Base-by-base conservation (phyloP, 805 yeast genomes). In the Monosporozyma siamensis region DNA sequence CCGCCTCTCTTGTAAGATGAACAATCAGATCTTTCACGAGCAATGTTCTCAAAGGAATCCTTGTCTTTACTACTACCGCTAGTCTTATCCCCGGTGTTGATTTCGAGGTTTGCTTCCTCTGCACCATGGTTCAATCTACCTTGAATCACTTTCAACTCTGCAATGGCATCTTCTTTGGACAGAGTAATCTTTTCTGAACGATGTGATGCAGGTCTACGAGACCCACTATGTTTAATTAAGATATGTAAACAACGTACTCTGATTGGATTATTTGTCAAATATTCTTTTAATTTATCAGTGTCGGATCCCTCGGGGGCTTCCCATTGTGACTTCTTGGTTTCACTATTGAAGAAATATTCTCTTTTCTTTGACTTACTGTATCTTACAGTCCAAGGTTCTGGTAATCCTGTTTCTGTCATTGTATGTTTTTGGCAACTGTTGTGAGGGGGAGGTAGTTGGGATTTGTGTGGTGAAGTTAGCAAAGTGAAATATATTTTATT, bases 121-220 rank as follows among this genome's bases (percentile, higher is more conserved):
- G 35, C 44, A 11, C 34, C 44, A 9, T 21, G 35, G 26, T 71
- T 67, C 64, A 51, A 82, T 78, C 50, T 72, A 67, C 72, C 68
- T 58, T 80, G 76, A 55, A 74, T 77, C 27, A 68, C 71, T 40
- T 72, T 71, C 52, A 86, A 57, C 34, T 76, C 76, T 36, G 75
- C 75, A 39, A 77, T 71, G 24, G 97, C 95, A 53, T 88, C 95
- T 46, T 86, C 95, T 60, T 88, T 82, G 8, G 83, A 61, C 39
- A 86, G 70, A 1, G 95, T 81, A 50, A 90, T 84, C 30, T 76
- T 71, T 20, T 78, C 80, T 27, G 75, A 73, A 60, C 87, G 83
- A 94, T 97, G 92, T 18, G 95, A 85, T 10, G 88, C 77, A 6
- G 98, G 97, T 52, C 95, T 78, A 51, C 98, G 75, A 12, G 89